phyloP scores from a whole-genome alignment of 306 rosid species.

The Mimosa bimucronata region DNA sequence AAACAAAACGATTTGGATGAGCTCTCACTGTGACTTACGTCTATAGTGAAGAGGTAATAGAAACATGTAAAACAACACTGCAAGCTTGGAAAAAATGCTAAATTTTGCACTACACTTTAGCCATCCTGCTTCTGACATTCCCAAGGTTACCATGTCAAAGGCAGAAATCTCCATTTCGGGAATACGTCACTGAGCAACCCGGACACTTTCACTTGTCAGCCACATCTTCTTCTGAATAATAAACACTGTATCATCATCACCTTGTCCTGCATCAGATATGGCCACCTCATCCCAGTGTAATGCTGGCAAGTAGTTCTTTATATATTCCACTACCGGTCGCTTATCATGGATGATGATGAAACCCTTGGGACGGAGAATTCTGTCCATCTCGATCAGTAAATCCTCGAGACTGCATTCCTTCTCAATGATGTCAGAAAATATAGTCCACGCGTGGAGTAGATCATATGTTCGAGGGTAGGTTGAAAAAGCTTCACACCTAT shows the following conservation, averaged over 20 bases:
- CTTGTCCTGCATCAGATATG: conserved; percentile 42
- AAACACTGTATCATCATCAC: conserved; percentile 57
- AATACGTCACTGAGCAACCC: conserved; percentile 55
- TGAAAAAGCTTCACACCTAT: conserved; percentile 91
- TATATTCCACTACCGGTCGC: conserved; percentile 57
- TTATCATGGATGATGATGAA: conserved; percentile 75
- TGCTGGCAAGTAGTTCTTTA: conserved; percentile 68
- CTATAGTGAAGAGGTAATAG: conserved; percentile 34
- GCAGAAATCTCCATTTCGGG: neutral
- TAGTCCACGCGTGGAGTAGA: conserved; percentile 81
- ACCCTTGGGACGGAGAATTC: conserved; percentile 85
- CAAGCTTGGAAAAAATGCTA: conserved; percentile 29
- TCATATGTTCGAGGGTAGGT: conserved; percentile 94
- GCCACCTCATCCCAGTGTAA: conserved; percentile 89
- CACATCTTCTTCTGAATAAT: conserved; percentile 88
- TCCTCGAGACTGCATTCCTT: conserved; percentile 81
- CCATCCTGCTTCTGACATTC: conserved; percentile 13
- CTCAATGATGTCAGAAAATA: conserved; percentile 78
- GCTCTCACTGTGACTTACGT: conserved; percentile 37
- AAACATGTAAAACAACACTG: conserved; percentile 20
- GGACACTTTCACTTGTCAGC: conserved; percentile 72
- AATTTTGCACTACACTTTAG: conserved; percentile 15
- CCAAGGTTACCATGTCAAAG: conserved; percentile 23
- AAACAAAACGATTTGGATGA: conserved; percentile 34
- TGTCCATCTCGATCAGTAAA: conserved; percentile 89